Conservation (phyloP, 768 basidiomycete genomes). For the Tulasnella sp. region DNA sequence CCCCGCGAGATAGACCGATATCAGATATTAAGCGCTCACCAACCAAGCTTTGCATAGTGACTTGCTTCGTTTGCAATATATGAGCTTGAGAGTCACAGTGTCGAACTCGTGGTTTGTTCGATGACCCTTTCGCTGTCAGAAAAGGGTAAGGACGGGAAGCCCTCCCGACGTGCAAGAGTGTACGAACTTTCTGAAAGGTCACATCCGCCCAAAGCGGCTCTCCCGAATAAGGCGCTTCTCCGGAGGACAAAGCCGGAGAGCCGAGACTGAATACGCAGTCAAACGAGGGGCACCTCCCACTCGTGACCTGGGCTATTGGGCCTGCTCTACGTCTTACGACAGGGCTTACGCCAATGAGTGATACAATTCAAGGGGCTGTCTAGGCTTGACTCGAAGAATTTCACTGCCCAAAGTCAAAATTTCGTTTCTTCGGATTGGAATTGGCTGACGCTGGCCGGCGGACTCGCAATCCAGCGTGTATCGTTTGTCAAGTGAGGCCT, state of each 20-base stretch:
- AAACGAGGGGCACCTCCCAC: background rate
- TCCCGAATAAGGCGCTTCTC: background rate
- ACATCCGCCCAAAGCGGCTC: constrained; percentile 9
- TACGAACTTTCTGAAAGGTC: background rate
- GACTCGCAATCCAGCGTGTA: constrained; percentile 7
- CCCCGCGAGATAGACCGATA: constrained; percentile 13
- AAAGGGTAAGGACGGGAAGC: background rate
- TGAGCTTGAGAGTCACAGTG: background rate
- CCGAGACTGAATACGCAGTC: constrained; percentile 1
- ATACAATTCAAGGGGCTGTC: constrained; percentile 12
- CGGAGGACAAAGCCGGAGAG: background rate
- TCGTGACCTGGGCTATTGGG: background rate
- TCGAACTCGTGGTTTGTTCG: background rate
- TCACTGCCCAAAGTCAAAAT: constrained; percentile 8
- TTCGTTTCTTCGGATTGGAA: background rate
- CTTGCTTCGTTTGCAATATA: constrained; percentile 1
- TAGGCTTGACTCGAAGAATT: constrained; percentile 9
- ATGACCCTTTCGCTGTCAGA: background rate
- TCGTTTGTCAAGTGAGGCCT: constrained; percentile 7
- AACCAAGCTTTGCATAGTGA: background rate
- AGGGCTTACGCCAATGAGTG: background rate
- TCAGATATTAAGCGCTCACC: constrained; percentile 10
- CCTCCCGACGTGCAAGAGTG: background rate
- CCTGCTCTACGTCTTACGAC: background rate
- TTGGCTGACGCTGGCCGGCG: constrained; percentile 5